These are phyloP conservation scores for Colletotrichum sp. DNA, from an alignment of 2,329 filamentous ascomycete genomes.

Conservation along the genomic window DNA sequence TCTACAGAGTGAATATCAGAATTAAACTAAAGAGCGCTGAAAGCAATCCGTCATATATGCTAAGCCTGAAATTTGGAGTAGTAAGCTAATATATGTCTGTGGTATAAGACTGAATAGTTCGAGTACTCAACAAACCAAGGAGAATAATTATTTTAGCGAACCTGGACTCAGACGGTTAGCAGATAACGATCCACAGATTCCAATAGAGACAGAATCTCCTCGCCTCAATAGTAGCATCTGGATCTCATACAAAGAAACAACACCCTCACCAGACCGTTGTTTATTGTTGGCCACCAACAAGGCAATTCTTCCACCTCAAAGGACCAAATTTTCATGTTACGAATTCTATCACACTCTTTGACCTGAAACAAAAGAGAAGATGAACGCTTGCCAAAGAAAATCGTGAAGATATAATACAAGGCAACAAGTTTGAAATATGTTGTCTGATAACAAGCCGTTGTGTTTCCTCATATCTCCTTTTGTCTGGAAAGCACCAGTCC, in stretches of 20 bases:
- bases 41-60: neutral
- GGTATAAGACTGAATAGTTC: neutral
- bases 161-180: too few species aligned
- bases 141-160: neutral
- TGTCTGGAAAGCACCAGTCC: neutral
- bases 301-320: neutral
- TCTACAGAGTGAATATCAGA: fast-evolving
- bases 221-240: neutral
- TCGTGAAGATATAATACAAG: neutral
- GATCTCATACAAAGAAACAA: neutral
- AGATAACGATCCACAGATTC: too few species aligned
- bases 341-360: neutral
- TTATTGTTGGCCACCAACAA: neutral
- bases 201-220: neutral
- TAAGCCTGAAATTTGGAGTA: neutral
- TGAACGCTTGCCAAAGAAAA: neutral
- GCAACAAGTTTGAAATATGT: neutral
- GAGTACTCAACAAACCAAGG: neutral
- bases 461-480: neutral
- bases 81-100: neutral
- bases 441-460: neutral
- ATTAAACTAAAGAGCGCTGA: neutral
- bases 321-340: neutral
- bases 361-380: neutral
- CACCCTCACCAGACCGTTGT: neutral